phyloP scores from a whole-genome alignment of 1,284 basidiomycete genomes.

The Neonothopanus nambi region DNA sequence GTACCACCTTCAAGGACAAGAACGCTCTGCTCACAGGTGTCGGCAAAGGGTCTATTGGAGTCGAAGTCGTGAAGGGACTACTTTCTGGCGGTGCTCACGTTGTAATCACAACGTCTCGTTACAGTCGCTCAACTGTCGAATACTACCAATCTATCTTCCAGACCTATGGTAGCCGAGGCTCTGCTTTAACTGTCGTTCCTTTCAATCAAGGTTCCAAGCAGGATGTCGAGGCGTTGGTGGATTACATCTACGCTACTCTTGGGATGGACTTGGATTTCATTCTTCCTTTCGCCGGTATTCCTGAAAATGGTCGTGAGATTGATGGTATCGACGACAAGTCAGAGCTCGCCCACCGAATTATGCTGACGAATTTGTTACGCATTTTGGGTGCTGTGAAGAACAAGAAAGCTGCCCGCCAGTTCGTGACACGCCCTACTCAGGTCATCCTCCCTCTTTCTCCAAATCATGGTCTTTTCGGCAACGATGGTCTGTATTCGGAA shows the following conservation, averaged over 20 bases:
- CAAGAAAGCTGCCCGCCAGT: slow-evolving; percentile 95
- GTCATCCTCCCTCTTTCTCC: slow-evolving; percentile 97
- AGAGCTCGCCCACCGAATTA: slow-evolving; percentile 96
- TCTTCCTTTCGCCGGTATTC: slow-evolving; percentile 96
- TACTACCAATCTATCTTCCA: slow-evolving; percentile 99
- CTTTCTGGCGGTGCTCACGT: slow-evolving; percentile 96
- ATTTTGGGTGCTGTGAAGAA: slow-evolving; percentile 95
- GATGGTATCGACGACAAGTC: slow-evolving; percentile 97
- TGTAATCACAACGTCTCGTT: slow-evolving; percentile 95
- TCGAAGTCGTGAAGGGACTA: slow-evolving; percentile 96
- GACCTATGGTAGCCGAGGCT: slow-evolving; percentile 91
- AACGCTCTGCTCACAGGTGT: slow-evolving; percentile 97
- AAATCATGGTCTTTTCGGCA: slow-evolving; percentile 97
- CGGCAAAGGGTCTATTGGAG: slow-evolving; percentile 95
- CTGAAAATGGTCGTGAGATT: slow-evolving; percentile 98
- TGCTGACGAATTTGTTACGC: slow-evolving; percentile 93
- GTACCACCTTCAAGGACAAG: slow-evolving; percentile 98
- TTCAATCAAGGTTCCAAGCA: slow-evolving; percentile 99
- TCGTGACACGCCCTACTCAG: slow-evolving; percentile 97
- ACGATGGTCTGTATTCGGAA: slow-evolving; percentile 97
- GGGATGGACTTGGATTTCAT: slow-evolving; percentile 98
- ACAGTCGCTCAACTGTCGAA: slow-evolving; percentile 92
- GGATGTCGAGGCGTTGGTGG: slow-evolving; percentile 95
- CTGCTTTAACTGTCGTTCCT: slow-evolving; percentile 94
- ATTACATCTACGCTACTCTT: slow-evolving; percentile 96